Evolutionary conservation across 1,284 basidiomycete species (phyloP).

Genomic region (Athelia sp.): DNA sequence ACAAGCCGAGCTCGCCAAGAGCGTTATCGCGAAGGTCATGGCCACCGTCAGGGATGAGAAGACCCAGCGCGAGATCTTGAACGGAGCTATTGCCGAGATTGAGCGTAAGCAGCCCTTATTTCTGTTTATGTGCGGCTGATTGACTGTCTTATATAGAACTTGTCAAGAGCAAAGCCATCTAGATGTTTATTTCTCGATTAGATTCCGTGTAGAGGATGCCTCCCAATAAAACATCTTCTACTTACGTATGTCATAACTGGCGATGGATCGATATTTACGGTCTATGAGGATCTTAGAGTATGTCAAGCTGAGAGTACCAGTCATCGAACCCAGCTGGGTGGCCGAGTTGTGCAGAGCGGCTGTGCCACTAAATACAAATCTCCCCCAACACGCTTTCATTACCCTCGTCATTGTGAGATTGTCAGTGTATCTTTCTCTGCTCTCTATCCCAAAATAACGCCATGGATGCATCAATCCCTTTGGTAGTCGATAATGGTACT

Average conservation of each 20-base stretch:
- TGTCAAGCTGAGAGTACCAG: too few relatives aligned
- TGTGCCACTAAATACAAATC: neutral
- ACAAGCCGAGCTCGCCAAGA: slow-evolving; percentile 86
- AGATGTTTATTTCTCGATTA: slow-evolving; percentile 4
- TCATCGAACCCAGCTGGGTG: too few relatives aligned
- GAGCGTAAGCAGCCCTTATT: slow-evolving; percentile 70
- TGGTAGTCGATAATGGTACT: slow-evolving; percentile 97
- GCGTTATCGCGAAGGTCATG: slow-evolving; percentile 84
- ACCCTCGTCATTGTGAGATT: neutral
- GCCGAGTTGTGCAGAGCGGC: neutral
- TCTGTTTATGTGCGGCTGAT: slow-evolving; percentile 6
- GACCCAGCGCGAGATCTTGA: slow-evolving; percentile 88
- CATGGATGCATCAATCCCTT: slow-evolving; percentile 68
- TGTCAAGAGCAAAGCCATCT: slow-evolving; percentile 70
- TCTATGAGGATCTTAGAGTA: too few relatives aligned
- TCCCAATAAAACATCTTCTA: neutral
- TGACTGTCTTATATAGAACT: slow-evolving; percentile 41
- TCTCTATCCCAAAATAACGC: neutral
- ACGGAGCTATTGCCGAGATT: slow-evolving; percentile 83
- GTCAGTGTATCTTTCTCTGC: neutral
- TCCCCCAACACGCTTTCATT: neutral
- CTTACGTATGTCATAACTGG: too few relatives aligned
- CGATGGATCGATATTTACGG: too few relatives aligned
- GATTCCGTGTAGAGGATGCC: neutral
- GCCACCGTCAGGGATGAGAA: slow-evolving; percentile 85